Evolutionary conservation across 1,284 basidiomycete genomes (phyloP), one percentile per base, ranked within the genome.

Genomic region (Bjerkandera adusta): DNA sequence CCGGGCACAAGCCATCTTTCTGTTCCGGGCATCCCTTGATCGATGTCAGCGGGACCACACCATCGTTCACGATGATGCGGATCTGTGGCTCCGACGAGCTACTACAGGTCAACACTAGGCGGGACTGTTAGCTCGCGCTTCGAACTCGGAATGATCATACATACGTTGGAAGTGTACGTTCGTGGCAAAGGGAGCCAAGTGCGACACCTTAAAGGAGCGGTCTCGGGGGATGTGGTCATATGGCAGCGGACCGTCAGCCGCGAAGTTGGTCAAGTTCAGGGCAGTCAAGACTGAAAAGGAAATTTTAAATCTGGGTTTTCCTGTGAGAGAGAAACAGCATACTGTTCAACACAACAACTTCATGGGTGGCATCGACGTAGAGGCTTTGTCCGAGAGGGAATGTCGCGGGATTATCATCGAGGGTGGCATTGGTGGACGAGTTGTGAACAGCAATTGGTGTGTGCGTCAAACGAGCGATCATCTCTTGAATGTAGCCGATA

Each of bases 301-400:
- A n/a, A 25, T 12, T 22, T 32, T 21, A 22, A n/a, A 5, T 36
- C 20, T 25, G 6, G 16, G 26, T 25, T 18, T 15, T 13, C 20
- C 10, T 18, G 43, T 2, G 15, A 15, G 5, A 43, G 11, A 35
- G 7, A 24, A 26, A 42, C 15, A 25, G 63, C 73, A n/a, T 50
- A 86, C 86, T 77, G 56, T 92, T 86, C 16, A 90, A 67, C 1
- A 93, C 81, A 38, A 92, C 87, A 25, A 91, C 88, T 58, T 92
- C 89, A 50, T 91, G 88, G 0, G 89, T 91, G 0, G 89, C 88
- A 61, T 92, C 90, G 3, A 90, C 91, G 55, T 93, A 95, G 30
- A 95, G 69, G 48, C 74, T 78, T 55, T 95, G 83, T 42, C 82
- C 72, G 4, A 94, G 72, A 3, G 92, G 92, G 81, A 93, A 94